Base-by-base conservation (phyloP, 306 rosid genomes). In the Ammopiptanthus mongolicus region DNA sequence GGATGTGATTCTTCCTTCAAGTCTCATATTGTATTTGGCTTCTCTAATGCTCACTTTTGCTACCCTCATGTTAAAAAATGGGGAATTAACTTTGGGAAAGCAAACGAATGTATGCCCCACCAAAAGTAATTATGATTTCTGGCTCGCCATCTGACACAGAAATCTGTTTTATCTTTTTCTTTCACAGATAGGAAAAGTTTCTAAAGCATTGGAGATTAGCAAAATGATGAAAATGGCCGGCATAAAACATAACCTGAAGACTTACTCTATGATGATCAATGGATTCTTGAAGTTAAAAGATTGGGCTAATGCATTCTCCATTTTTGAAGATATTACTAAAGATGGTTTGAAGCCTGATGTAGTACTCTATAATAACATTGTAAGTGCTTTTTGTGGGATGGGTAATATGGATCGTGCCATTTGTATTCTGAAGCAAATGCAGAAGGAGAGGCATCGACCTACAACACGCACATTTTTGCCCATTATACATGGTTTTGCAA, bases 261-360 rank as follows among this genome's bases (percentile, higher is more conserved):
- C 98, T 41, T 95, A 88, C 87, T 90, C 98, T 75, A 95, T 95
- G 98, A 80, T 95, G 88, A 87, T 95, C 52, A 91, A 87, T 84
- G 98, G 98, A 42, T 95, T 88, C 74, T 23, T 88, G 78, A 95
- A 86, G 86, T 74, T 91, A 79, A 91, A 95, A 90, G 98, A 95
- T 83, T 95, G 98, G 98, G 93, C 98, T 41, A 95, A 91, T 82
- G 98, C 93, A 68, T 95, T 95, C 65, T 81, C 97, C 29, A 69
- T 95, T 77, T 87, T 90, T 68, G 98, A 95, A 78, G 96, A 91
- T 84, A 71, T 91, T 73, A 81, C 82, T 44, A 87, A 84, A 69
- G 89, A 90, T 81, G 97, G 97, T 69, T 76, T 95, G 80, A 90
- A 87, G 79, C 97, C 97, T 8, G 98, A 95, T 74, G 86, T 91